phyloP scores from a whole-genome alignment of 371 early-diverging fungal genomes.

The Rhizopus sp. region DNA sequence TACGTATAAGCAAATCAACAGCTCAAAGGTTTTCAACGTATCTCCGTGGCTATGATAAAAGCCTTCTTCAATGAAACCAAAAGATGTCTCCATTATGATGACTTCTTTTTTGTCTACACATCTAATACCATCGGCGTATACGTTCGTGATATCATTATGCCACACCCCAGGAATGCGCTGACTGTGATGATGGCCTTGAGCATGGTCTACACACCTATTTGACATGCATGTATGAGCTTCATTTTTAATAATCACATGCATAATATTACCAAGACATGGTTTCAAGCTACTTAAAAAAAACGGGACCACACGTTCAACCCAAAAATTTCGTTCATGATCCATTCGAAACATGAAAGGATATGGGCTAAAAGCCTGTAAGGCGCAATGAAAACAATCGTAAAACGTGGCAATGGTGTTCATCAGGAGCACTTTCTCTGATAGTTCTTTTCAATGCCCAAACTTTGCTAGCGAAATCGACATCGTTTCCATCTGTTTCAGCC shows the following conservation, averaged over 20 bases:
- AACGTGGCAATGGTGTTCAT: too few relatives aligned
- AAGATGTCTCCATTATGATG: slow-evolving; percentile 20
- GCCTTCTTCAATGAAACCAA: slow-evolving; percentile 12
- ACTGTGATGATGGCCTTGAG: slow-evolving; percentile 1
- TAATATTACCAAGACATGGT: slow-evolving; percentile 5
- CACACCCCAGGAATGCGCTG: slow-evolving; percentile 10
- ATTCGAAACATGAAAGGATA: slow-evolving; percentile 3
- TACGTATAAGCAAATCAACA: too few relatives aligned
- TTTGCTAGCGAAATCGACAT: background rate
- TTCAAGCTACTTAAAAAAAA: slow-evolving; percentile 5
- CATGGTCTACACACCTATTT: slow-evolving; percentile 7
- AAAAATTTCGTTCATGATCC: slow-evolving; percentile 7
- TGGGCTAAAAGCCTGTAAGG: slow-evolving; percentile 9
- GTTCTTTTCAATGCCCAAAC: background rate
- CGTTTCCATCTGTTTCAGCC: background rate
- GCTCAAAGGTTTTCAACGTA: too few relatives aligned
- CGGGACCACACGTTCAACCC: slow-evolving; percentile 9
- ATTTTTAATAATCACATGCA: too few relatives aligned
- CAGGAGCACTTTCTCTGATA: too few relatives aligned
- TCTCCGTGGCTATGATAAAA: slow-evolving; percentile 15
- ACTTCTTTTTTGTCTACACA: background rate
- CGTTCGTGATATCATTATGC: slow-evolving; percentile 3
- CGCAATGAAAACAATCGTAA: background rate
- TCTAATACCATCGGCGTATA: slow-evolving; percentile 14
- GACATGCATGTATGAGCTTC: too few relatives aligned